Conservation (phyloP, 768 basidiomycete species). For the Suillus lakei region DNA sequence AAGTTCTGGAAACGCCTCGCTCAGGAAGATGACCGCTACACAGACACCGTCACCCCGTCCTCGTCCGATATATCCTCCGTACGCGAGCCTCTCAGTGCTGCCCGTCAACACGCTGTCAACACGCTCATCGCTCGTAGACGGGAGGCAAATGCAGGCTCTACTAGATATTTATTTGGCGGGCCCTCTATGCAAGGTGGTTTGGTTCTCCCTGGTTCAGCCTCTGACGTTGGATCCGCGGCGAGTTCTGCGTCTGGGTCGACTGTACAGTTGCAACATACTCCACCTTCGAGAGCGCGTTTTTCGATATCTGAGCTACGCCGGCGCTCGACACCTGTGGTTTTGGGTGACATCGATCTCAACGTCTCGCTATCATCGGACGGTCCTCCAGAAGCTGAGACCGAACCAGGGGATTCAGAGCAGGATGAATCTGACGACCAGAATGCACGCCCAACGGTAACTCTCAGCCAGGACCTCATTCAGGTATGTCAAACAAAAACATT, state of each 20-base stretch:
- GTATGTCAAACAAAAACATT: constrained; percentile 17
- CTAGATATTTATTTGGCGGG: constrained; percentile 27
- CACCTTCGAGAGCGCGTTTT: constrained; percentile 16
- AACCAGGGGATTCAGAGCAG: constrained; percentile 16
- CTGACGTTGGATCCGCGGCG: constrained; percentile 14
- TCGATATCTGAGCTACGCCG: constrained; percentile 29
- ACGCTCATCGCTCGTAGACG: constrained; percentile 38
- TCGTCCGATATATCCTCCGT: constrained; percentile 36
- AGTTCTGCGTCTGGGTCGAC: constrained; percentile 27
- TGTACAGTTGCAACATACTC: constrained; percentile 18
- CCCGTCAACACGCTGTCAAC: constrained; percentile 41
- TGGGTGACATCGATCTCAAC: constrained; percentile 31
- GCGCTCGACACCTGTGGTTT: constrained; percentile 28
- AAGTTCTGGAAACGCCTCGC: constrained; percentile 54
- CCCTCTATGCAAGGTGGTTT: constrained; percentile 17
- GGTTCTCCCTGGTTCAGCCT: constrained; percentile 22
- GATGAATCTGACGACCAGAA: constrained; percentile 11
- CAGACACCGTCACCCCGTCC: constrained; percentile 30
- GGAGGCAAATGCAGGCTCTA: constrained; percentile 16
- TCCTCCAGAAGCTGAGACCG: constrained; percentile 19
- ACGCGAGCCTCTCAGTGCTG: constrained; percentile 27
- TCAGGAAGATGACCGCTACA: constrained; percentile 31
- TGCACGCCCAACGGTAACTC: constrained; percentile 20
- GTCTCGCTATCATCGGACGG: constrained; percentile 21
- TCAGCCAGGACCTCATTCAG: constrained; percentile 35